A percentile compares a stretch with the other conserved stretches of the same genome.
These are phyloP conservation scores for Suaeda aralocaspica DNA, from an alignment of 148 eudicot genomes.

Conservation along the genomic window DNA sequence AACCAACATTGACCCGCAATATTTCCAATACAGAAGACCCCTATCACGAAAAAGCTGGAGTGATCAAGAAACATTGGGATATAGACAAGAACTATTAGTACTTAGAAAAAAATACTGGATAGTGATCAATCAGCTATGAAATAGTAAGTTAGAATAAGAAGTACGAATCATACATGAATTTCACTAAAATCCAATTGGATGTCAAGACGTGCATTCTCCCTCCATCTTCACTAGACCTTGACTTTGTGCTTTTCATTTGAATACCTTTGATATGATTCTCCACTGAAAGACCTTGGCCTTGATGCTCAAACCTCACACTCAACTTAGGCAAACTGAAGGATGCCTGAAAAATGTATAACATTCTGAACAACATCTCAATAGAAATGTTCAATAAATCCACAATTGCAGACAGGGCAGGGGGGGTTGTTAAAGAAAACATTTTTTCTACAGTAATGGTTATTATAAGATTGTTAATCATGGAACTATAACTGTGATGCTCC, in stretches of 20 bases:
- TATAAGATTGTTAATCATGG: too few species aligned
- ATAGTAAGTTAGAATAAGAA: constrained; percentile 12
- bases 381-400: background rate
- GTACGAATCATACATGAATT: constrained; percentile 63
- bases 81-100: constrained; percentile 11
- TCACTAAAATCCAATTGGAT: constrained; percentile 90
- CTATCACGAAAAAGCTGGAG: constrained; percentile 74
- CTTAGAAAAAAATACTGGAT: background rate
- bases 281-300: constrained; percentile 47
- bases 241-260: constrained; percentile 69
- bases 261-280: constrained; percentile 90
- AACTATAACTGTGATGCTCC: too few species aligned
- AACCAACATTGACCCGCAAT: constrained; percentile 71
- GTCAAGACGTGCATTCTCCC: constrained; percentile 91
- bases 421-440: too few species aligned
- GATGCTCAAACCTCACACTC: constrained; percentile 68
- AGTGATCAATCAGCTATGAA: constrained; percentile 1
- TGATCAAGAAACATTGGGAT: constrained; percentile 5
- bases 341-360: constrained; percentile 38
- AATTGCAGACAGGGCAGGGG: background rate
- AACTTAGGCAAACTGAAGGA: constrained; percentile 71
- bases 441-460: too few species aligned
- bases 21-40: constrained; percentile 77
- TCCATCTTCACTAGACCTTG: constrained; percentile 73
- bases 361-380: constrained; percentile 2